Evolutionary conservation across 805 yeast species (phyloP), one percentile per base, ranked within the genome.

Genomic region (Myxozyma neotropica): DNA sequence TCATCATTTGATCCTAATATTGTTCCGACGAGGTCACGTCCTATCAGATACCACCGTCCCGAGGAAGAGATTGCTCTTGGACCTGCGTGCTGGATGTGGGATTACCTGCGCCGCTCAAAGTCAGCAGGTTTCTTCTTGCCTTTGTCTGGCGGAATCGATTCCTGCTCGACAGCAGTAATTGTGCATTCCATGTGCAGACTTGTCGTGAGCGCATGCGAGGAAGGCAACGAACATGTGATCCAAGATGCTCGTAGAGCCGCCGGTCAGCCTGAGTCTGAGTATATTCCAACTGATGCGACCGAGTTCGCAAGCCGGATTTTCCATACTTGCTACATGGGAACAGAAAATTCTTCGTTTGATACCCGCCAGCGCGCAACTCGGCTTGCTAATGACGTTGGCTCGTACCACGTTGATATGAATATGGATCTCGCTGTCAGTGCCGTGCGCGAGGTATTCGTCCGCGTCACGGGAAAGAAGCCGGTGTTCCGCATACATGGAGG

Each of bases 51-150:
- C 68, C 95, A 88, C 73, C 70, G 77, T 1, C 97, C 99, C 2
- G 96, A 92, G 70, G 97, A 94, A 74, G 99, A 94, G 74, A 93
- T 94, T 66, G 97, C 98, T 0, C 77, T 89, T 45, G 99, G 99
- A 0, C 99, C 99, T 0, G 99, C 99, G 0, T 94, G 99, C 73
- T 94, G 99, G 99, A 74, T 94, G 64, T 94, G 99, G 99, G 99
- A 94, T 73, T 94, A 94, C 70, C 79, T 94, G 59, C 83, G 99
- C 72, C 82, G 99, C 65, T 89, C 96, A 67, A 83, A 83, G 66
- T 88, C 94, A 53, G 89, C 91, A 0, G 99, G 99, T 0, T 94
- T 80, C 72, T 95, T 94, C 74, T 77, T 94, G 47, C 98, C 99
- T 0, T 78, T 94, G 51, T 87, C 96, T 72, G 99, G 99, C 19